Base-by-base conservation (phyloP, 306 rosid species). In the Bauhinia variegata region DNA sequence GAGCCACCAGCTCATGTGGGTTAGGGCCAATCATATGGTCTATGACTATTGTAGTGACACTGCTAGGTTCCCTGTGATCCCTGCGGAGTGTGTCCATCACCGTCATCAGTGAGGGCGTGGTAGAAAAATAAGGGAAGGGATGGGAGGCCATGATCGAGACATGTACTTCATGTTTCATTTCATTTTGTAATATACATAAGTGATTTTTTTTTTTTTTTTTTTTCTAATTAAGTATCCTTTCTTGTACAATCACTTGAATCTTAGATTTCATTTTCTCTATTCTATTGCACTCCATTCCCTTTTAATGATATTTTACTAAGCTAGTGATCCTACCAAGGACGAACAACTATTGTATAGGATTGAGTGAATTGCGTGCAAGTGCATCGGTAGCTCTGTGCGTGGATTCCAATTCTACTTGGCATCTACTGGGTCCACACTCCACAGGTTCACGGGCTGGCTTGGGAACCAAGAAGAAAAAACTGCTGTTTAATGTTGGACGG, bases 1-100 rank as follows among this genome's bases (percentile, higher is more conserved):
- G 75, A 95, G 84, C 75, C 97, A 95, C 68, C 99, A 90, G 82
- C 89, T 95, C 5, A 36, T 78, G 39, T 95, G 99, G 97, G 99
- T 95, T 33, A 76, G 80, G 54, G 97, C 96, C 13, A 84, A 90
- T 58, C 92, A 95, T 65, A 84, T 95, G 96, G 84, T 88, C 1
- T 95, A 95, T 52, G 99, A 95, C 74, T 95, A 95, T 51, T 95
- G 99, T 63, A 30, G 83, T 4, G 97, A 95, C 57, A 52, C 78
- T 4, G 70, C 97, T 34, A 76, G 99, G 77, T 93, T 93, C 54
- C 84, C 96, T 0, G 78, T 69, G 2, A 63, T 65, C 2, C 99
- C 99, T 0, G 65, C 70, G 0, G 99, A 93, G 79, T 93, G 99
- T 76, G 74, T 81, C 8, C 97, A 84, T 55, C 99, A 90, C 71